phyloP scores from a whole-genome alignment of 352 stramenopile genomes.

The Pythium aphanidermatum region DNA sequence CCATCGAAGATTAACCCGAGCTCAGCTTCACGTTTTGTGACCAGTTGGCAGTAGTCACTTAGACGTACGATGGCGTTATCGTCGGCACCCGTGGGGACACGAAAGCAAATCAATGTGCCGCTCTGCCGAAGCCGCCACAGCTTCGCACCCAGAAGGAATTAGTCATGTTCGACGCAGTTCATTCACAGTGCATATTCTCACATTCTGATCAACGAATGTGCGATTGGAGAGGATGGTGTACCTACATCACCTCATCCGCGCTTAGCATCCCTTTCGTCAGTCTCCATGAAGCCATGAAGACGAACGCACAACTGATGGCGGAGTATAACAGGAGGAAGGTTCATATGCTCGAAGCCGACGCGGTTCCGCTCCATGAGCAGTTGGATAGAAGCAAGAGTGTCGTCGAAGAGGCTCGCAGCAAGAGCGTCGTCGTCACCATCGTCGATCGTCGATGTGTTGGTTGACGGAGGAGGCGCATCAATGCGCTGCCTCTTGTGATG shows the following conservation, averaged over 20 bases:
- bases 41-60: constrained; percentile 21
- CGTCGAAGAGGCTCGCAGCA: constrained; percentile 35
- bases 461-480: background rate
- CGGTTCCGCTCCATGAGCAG: constrained; percentile 39
- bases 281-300: background rate
- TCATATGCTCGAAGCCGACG: constrained; percentile 25
- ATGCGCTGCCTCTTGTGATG: constrained; percentile 11
- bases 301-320: constrained; percentile 51
- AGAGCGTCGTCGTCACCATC: constrained; percentile 14
- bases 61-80: constrained; percentile 31
- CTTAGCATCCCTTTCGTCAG: too few species aligned
- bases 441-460: background rate
- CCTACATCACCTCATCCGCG: constrained; percentile 14
- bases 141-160: constrained; percentile 11
- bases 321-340: constrained; percentile 35
- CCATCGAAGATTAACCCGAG: constrained; percentile 19
- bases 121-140: constrained; percentile 35
- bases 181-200: constrained; percentile 11
- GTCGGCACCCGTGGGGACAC: constrained; percentile 32
- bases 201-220: constrained; percentile 59
- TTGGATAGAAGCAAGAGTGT: constrained; percentile 45
- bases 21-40: constrained; percentile 9
- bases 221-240: constrained; percentile 53
- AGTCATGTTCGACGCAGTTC: background rate
- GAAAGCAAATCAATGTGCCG: constrained; percentile 43